Conservation (phyloP, 306 rosid species). For the Dryas octopetala region DNA sequence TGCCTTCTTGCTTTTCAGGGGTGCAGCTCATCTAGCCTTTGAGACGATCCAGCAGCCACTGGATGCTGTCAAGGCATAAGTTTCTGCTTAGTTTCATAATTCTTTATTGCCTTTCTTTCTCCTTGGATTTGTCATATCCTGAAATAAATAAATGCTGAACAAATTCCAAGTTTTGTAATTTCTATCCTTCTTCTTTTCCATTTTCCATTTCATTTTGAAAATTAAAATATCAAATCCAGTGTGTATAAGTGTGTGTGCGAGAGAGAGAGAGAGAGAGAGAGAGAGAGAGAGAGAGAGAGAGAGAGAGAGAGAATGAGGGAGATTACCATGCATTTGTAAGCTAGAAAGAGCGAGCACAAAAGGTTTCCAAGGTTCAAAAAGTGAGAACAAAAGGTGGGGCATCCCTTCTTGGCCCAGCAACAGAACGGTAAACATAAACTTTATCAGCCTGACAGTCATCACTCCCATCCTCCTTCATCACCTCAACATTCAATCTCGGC, state of each 20-base stretch:
- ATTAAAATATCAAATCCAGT: background rate
- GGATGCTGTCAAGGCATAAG: conserved; percentile 34
- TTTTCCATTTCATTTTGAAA: conserved; percentile 15
- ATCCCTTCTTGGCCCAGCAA: conserved; percentile 80
- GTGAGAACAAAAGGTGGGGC: conserved; percentile 81
- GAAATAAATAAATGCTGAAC: conserved; percentile 17
- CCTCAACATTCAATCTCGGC: conserved; percentile 86
- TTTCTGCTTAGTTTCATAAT: background rate
- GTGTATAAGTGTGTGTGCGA: background rate
- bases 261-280: background rate
- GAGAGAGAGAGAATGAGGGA: conserved; percentile 18
- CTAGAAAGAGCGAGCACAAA: background rate
- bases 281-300: background rate
- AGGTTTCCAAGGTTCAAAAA: conserved; percentile 35
- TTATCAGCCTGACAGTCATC: conserved; percentile 47
- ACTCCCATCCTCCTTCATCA: conserved; percentile 56
- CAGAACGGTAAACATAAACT: conserved; percentile 75
- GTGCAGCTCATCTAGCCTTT: conserved; percentile 42
- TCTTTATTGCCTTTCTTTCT: background rate
- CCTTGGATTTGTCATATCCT: background rate
- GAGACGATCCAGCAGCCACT: conserved; percentile 25
- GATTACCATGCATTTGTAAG: conserved; percentile 29
- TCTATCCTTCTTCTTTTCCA: background rate
- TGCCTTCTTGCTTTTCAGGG: conserved; percentile 71
- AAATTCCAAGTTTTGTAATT: conserved; percentile 7